Evolutionary conservation across 352 stramenopile genomes (phyloP).

Genomic region (Pythium graminicola): DNA sequence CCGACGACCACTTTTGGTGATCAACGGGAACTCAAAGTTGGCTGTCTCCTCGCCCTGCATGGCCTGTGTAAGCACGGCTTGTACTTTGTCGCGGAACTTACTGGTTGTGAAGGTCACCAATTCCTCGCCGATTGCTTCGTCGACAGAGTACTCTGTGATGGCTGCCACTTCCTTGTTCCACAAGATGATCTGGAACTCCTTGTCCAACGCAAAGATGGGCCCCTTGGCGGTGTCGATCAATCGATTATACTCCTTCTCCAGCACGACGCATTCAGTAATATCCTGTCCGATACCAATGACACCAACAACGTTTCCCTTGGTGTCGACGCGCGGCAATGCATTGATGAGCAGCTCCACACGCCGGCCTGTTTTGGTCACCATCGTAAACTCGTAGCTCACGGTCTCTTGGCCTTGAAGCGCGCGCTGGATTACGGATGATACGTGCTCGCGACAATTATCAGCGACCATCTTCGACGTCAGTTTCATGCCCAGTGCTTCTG

Average conservation of each 20-base stretch:
- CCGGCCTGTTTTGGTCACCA: constrained; percentile 71
- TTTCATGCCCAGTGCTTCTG: constrained; percentile 81
- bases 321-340: constrained; percentile 59
- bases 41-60: constrained; percentile 56
- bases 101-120: constrained; percentile 64
- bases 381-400: constrained; percentile 72
- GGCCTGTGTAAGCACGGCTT: constrained; percentile 58
- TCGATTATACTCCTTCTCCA: constrained; percentile 75
- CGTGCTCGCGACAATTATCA: constrained; percentile 55
- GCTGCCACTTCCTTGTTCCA: constrained; percentile 92
- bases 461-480: constrained; percentile 78
- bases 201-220: constrained; percentile 81
- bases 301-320: constrained; percentile 52
- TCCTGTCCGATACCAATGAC: constrained; percentile 80
- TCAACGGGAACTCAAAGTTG: constrained; percentile 83
- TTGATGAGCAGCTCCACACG: constrained; percentile 78
- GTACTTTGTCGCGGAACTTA: constrained; percentile 56
- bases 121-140: constrained; percentile 81
- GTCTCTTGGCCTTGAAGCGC: constrained; percentile 61
- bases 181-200: constrained; percentile 71
- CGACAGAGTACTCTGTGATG: constrained; percentile 83
- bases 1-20: constrained; percentile 61
- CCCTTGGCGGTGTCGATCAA: constrained; percentile 81
- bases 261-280: constrained; percentile 72
- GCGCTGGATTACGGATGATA: constrained; percentile 62